Evolutionary conservation across 768 basidiomycete species (phyloP).

Genomic region (Podaxis mareebaensis): DNA sequence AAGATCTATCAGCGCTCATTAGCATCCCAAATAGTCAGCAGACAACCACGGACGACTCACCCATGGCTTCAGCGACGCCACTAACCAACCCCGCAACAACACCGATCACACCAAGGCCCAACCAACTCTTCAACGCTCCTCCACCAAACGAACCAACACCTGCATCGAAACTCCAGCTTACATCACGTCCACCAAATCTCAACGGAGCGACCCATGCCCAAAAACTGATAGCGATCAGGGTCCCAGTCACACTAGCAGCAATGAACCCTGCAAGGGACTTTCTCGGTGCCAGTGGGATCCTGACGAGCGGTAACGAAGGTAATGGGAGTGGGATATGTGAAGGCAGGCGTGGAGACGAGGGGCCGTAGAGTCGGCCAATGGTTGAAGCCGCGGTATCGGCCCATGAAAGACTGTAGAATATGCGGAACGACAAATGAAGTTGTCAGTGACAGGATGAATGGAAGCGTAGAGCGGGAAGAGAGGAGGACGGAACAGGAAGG

Average conservation of each 20-base stretch:
- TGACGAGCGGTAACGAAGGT: constrained; percentile 20
- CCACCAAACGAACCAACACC: constrained; percentile 22
- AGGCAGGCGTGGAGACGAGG: constrained; percentile 57
- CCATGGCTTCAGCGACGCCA: constrained; percentile 86
- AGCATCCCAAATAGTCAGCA: background rate
- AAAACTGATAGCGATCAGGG: constrained; percentile 64
- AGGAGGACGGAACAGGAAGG: background rate
- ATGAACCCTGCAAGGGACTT: constrained; percentile 86
- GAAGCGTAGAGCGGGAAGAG: background rate
- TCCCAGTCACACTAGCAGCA: constrained; percentile 75
- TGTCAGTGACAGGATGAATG: background rate
- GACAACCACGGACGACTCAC: constrained; percentile 45
- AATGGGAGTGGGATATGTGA: constrained; percentile 35
- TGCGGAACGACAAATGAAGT: background rate
- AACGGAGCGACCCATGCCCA: constrained; percentile 65
- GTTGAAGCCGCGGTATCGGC: constrained; percentile 95
- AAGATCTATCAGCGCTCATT: constrained; percentile 52
- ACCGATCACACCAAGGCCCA: constrained; percentile 57
- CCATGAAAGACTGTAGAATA: constrained; percentile 76
- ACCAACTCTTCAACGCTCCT: constrained; percentile 33
- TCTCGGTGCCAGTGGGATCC: constrained; percentile 71
- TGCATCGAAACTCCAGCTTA: constrained; percentile 50
- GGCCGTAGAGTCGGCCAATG: constrained; percentile 82
- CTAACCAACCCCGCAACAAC: constrained; percentile 74
- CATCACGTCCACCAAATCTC: constrained; percentile 33